Base-by-base conservation (phyloP, 2,329 filamentous ascomycete species). In the Colletotrichum gigasporum region DNA sequence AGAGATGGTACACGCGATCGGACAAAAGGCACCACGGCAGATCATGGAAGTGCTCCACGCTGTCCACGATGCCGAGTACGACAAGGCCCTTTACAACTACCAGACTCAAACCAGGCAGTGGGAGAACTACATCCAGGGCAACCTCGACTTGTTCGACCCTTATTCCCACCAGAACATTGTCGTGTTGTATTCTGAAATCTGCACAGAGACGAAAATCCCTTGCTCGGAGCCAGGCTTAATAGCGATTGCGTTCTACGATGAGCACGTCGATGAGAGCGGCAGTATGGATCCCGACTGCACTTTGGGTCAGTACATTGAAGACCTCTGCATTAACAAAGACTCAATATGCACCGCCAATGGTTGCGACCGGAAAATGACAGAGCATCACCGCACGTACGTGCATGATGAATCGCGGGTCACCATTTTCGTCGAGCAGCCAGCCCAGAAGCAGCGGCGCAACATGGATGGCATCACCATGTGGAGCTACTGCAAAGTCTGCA, bases 161-260 rank as follows among this genome's bases (percentile, higher is more conserved):
- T 96, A 94, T 73, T 92, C 93, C 0, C 96, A 99, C 73, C 96
- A 99, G 72, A 97, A 96, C 72, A 97, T 99, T 64, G 93, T 96
- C 10, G 92, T 98, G 2, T 81, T 99, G 8, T 96, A 96, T 78
- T 98, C 95, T 14, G 88, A 96, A 22, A 95, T 97, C 52, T 98
- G 95, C 74, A 97, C 94, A 0, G 89, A 91, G 66, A 97, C 94
- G 1, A 97, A 96, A 56, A 94, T 97, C 39, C 96, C 96, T 1
- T 99, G 96, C 72, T 89, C 90, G 45, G 96, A 96, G 24, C 96
- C 96, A 2, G 93, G 94, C 63, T 83, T 97, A n/a, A 87, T 98
- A 39, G 92, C 92, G 14, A 87, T 99, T 62, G 92, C 91, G 30
- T 99, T 97, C 75, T 99, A 99, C 74, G 93, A 97, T 69, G 95